A percentile compares a stretch with the other conserved stretches of the same genome.
phyloP scores from a whole-genome alignment of 2,329 filamentous ascomycete species.

The Aureobasidium lini region DNA sequence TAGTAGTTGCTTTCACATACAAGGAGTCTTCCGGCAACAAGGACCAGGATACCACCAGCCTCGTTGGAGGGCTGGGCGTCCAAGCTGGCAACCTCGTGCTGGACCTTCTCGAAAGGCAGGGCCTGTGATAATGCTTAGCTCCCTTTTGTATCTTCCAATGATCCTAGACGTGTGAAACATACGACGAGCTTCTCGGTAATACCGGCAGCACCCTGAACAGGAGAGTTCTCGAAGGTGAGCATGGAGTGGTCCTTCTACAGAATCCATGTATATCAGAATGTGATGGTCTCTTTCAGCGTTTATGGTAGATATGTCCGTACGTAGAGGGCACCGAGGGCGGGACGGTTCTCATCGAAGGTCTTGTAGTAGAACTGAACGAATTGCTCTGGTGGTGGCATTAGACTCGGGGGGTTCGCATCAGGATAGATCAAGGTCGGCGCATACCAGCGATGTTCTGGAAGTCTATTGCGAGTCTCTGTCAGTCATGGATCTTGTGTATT shows the following conservation, averaged over 20 bases:
- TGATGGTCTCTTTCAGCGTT: constrained; percentile 14
- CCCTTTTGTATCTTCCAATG: not conserved
- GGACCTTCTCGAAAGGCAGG: constrained; percentile 74
- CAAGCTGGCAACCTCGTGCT: constrained; percentile 67
- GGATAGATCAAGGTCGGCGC: constrained; percentile 18
- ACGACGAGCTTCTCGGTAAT: constrained; percentile 82
- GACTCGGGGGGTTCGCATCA: not conserved
- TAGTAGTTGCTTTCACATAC: constrained; percentile 44
- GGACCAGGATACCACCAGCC: constrained; percentile 66
- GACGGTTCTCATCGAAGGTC: constrained; percentile 70
- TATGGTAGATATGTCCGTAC: constrained; percentile 46
- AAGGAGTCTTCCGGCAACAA: constrained; percentile 79
- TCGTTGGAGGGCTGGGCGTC: constrained; percentile 73
- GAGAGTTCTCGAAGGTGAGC: constrained; percentile 80
- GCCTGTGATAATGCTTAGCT: constrained; percentile 39
- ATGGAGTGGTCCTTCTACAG: constrained; percentile 72
- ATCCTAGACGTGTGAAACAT: constrained; percentile 28
- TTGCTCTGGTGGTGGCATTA: constrained; percentile 51
- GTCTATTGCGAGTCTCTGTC: constrained; percentile 24
- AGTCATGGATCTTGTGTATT: not conserved
- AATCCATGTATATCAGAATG: not conserved
- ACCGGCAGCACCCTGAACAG: constrained; percentile 52
- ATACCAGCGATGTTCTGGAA: constrained; percentile 37
- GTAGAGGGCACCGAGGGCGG: constrained; percentile 63
- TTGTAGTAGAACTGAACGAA: constrained; percentile 90